Percentiles rank a stretch among this genome's conserved stretches.
Conservation (phyloP, 805 yeast species). For the Torulaspora delbrueckii region DNA sequence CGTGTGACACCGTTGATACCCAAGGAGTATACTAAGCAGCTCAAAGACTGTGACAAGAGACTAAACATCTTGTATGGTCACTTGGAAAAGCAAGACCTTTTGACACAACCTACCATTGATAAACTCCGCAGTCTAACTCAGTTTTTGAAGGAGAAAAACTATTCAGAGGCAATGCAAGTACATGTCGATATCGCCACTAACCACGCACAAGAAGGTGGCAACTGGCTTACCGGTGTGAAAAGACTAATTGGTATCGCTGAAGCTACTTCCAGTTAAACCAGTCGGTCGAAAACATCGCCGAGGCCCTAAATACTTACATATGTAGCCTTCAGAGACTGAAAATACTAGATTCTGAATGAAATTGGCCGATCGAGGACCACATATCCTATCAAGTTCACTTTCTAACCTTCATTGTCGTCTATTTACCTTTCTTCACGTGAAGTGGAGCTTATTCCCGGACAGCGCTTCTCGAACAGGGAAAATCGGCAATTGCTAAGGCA, state of each 20-base stretch:
- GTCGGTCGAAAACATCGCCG: background rate
- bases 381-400: background rate
- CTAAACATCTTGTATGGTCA: conserved; percentile 70
- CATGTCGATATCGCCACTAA: conserved; percentile 58
- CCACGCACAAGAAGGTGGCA: conserved; percentile 69
- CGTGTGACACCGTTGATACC: conserved; percentile 71
- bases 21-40: conserved; percentile 64
- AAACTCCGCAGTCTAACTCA: conserved; percentile 49
- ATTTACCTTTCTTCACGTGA: background rate
- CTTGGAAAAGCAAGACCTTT: conserved; percentile 64
- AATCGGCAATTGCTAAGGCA: background rate
- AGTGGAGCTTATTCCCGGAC: background rate
- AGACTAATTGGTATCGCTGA: conserved; percentile 75
- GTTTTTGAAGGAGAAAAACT: conserved; percentile 52
- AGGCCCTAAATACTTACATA: background rate
- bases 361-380: background rate
- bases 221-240: conserved; percentile 90
- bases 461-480: background rate
- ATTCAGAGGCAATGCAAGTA: conserved; percentile 50
- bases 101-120: conserved; percentile 52
- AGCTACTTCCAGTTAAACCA: conserved; percentile 32
- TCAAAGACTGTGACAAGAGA: conserved; percentile 77
- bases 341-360: background rate
- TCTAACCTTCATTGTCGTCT: background rate
- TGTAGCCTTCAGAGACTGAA: background rate